Conservation (phyloP, 2,329 filamentous ascomycete species). For the Myriosclerotinia scirpicola region DNA sequence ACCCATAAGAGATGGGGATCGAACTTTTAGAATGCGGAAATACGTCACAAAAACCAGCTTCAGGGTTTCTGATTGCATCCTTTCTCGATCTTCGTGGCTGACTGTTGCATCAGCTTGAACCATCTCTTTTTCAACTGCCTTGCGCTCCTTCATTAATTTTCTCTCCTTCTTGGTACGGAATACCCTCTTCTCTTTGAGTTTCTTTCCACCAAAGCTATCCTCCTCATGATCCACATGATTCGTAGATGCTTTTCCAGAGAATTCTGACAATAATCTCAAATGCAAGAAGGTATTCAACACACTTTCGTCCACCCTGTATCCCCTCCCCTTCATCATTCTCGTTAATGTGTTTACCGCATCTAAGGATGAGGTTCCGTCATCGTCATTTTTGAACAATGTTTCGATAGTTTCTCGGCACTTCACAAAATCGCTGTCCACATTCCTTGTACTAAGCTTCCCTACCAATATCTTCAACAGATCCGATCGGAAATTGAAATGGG, state of each 20-base stretch:
- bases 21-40: slow-evolving; percentile 87
- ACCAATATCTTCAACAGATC: slow-evolving; percentile 88
- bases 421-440: slow-evolving; percentile 70
- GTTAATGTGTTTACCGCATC: slow-evolving; percentile 82
- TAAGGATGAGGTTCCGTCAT: slow-evolving; percentile 83
- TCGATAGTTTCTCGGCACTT: slow-evolving; percentile 79
- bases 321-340: slow-evolving; percentile 86
- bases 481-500: slow-evolving; percentile 94
- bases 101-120: slow-evolving; percentile 87
- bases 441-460: slow-evolving; percentile 73
- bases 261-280: slow-evolving; percentile 83
- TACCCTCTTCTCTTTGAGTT: slow-evolving; percentile 71
- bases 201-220: slow-evolving; percentile 51
- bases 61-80: slow-evolving; percentile 91
- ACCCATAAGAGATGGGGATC: slow-evolving; percentile 85
- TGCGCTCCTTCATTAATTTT: slow-evolving; percentile 82
- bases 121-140: slow-evolving; percentile 89
- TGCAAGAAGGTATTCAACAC: slow-evolving; percentile 90
- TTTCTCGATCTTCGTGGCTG: slow-evolving; percentile 86
- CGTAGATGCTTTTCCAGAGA: slow-evolving; percentile 78
- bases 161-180: slow-evolving; percentile 87
- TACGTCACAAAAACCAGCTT: slow-evolving; percentile 96
- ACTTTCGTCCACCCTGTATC: slow-evolving; percentile 80
- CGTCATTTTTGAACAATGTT: slow-evolving; percentile 79
- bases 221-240: slow-evolving; percentile 65